phyloP scores from a whole-genome alignment of 345 rosid species.

The Melaleuca alternifolia region DNA sequence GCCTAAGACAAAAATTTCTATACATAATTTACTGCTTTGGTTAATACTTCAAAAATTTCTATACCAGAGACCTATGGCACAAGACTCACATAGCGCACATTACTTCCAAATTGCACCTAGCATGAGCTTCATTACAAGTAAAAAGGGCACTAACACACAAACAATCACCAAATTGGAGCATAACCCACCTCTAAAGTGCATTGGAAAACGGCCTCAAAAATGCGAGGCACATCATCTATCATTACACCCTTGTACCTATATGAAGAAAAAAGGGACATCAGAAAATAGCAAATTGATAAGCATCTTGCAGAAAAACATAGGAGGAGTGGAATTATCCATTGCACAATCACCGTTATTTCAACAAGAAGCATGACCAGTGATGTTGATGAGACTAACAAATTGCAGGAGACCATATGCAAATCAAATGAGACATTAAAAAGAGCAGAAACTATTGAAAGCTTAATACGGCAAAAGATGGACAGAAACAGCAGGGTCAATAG shows the following conservation, averaged over 20 bases:
- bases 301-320: neutral
- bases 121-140: neutral
- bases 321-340: neutral
- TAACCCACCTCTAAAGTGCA: slow-evolving; percentile 89
- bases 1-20: neutral
- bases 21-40: neutral
- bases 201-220: slow-evolving; percentile 98
- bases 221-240: slow-evolving; percentile 95
- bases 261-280: neutral
- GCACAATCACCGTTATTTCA: neutral
- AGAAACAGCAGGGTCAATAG: neutral
- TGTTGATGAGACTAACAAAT: neutral
- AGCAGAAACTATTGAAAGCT: neutral
- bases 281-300: neutral
- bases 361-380: neutral
- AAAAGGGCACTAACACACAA: neutral
- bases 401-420: neutral
- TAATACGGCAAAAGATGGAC: neutral
- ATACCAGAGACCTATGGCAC: neutral
- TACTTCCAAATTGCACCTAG: neutral
- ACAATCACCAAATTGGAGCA: neutral
- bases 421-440: neutral
- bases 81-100: neutral
- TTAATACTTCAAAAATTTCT: neutral
- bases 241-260: slow-evolving; percentile 84